phyloP scores from a whole-genome alignment of 2,329 filamentous ascomycete genomes.

The Penicillium sclerotigenum region DNA sequence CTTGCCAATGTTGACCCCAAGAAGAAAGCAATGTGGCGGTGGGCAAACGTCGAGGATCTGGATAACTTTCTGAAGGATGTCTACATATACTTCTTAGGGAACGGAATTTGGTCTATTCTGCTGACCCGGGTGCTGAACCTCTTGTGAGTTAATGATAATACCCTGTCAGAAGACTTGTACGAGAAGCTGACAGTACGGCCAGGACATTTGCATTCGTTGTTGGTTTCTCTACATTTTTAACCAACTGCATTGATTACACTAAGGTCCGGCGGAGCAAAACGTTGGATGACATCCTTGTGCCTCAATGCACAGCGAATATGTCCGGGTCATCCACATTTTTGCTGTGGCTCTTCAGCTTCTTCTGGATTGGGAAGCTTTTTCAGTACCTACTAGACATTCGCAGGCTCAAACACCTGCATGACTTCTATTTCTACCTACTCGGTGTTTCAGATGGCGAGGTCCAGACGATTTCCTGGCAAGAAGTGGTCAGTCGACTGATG shows the following conservation, averaged over 20 bases:
- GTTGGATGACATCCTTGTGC: conserved; percentile 61
- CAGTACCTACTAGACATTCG: conserved; percentile 71
- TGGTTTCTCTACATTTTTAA: conserved; percentile 75
- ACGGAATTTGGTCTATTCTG: conserved; percentile 81
- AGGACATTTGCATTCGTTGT: conserved; percentile 81
- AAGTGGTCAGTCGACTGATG: conserved; percentile 82
- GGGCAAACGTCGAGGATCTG: conserved; percentile 86
- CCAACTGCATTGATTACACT: conserved; percentile 79
- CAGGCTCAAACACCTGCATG: conserved; percentile 71
- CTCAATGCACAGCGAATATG: conserved; percentile 72
- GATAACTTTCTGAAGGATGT: conserved; percentile 83
- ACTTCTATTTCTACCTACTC: conserved; percentile 80
- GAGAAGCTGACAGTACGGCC: neutral
- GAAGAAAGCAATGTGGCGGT: conserved; percentile 84
- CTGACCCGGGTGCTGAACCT: conserved; percentile 69
- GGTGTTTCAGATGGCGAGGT: conserved; percentile 83
- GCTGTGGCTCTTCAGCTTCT: conserved; percentile 80
- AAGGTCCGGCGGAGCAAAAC: conserved; percentile 65
- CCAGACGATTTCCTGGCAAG: conserved; percentile 92
- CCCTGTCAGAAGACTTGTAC: neutral
- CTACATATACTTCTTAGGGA: conserved; percentile 80
- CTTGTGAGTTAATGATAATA: conserved; percentile 53
- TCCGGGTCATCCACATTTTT: conserved; percentile 72
- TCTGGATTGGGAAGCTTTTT: conserved; percentile 77
- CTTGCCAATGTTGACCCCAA: conserved; percentile 55